Evolutionary conservation across 2,329 filamentous ascomycete species (phyloP), one percentile per base, ranked within the genome.

Genomic region (Diaporthe eres): DNA sequence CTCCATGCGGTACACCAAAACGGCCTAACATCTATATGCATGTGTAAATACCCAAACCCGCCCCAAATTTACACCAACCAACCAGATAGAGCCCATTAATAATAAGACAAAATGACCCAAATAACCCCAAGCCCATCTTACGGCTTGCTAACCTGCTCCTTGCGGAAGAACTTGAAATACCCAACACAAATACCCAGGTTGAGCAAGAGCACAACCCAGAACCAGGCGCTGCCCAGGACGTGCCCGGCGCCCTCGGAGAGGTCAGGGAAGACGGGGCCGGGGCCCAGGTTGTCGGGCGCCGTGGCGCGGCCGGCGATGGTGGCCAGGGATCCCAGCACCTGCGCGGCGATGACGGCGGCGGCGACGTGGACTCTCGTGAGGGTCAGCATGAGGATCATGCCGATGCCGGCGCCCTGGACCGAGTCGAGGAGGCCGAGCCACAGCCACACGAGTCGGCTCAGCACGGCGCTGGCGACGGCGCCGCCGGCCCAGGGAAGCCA

Each of bases 351-450:
- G 51, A 93, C 85, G 0, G 90, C 89, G 78, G 90, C 92, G 63
- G 88, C 88, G 75, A 92, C 90, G 79, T 93, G 91, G 80, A 91
- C 86, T 28, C 91, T 85, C 0, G 91, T 92, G 78, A 92, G 82
- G 0, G 91, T 92, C 80, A 92, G 90, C 51, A 93, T 82, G 2
- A 93, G 84, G 65, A 92, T 90, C 90, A 92, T 93, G 67, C 91
- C 91, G 74, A 92, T 89, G 2, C 91, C 91, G 4, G 92, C 88
- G 51, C 90, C 90, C 80, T 93, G 91, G 2, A 92, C 81, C 4
- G 89, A 86, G 79, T 93, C 91, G 6, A 93, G 85, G 1, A 92
- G 87, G 63, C 91, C 91, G 0, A 93, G 87, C 91, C 91, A 93
- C 9, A 92, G 85, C 91, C 91, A 93, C 4, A 92, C 82, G 67